Conservation (phyloP, 2,329 filamentous ascomycete species). For the Botrytis cinerea region DNA sequence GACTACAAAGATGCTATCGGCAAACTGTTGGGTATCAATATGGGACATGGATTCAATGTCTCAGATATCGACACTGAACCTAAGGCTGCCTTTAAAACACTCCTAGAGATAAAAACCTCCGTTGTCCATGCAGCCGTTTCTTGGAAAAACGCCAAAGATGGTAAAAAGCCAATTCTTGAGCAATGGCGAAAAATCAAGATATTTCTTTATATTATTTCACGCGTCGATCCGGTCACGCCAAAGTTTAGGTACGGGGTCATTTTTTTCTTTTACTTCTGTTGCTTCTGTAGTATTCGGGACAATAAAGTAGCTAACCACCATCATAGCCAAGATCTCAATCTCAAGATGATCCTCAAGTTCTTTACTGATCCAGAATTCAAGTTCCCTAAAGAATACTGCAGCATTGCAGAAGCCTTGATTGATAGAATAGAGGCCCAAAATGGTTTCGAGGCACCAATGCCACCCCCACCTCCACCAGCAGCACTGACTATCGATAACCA, state of each 20-base stretch:
- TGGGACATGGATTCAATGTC: not conserved
- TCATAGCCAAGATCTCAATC: not conserved
- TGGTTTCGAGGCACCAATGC: not conserved
- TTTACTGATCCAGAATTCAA: not conserved
- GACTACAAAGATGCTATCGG: not conserved
- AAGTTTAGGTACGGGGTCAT: not conserved
- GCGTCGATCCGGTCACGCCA: not conserved
- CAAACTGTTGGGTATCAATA: not conserved
- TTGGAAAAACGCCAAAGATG: too few relatives aligned
- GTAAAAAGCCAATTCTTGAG: not conserved
- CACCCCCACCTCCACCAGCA: not conserved
- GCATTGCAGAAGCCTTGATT: not conserved
- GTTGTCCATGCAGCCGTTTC: too few relatives aligned
- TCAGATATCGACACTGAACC: not conserved
- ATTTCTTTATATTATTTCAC: not conserved
- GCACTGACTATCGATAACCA: not conserved
- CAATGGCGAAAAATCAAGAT: not conserved
- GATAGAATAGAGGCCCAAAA: not conserved
- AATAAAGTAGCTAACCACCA: not conserved
- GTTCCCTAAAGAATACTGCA: not conserved
- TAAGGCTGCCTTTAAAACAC: not conserved
- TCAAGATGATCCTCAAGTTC: not conserved
- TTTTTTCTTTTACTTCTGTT: not conserved
- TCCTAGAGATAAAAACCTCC: not conserved
- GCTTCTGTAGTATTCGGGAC: not conserved